Evolutionary conservation across 805 yeast species (phyloP), one percentile per base, ranked within the genome.

Genomic region (Candida tibetensis): DNA sequence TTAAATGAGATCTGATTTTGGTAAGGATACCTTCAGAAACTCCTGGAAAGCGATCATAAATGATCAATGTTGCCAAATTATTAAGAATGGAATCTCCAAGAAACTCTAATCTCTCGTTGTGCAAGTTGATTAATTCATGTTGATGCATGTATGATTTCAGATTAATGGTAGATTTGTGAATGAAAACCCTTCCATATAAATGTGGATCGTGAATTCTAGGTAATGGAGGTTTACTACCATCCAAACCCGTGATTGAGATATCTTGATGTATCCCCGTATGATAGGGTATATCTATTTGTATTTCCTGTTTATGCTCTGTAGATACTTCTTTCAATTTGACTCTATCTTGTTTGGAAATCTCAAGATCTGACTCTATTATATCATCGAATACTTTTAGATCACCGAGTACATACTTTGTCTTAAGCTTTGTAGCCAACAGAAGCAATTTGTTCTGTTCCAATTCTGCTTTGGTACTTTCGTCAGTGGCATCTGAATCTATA

Each of bases 31-130:
- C 98, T 68, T 93, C 98, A 17, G 79, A 66, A 30, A 81, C 82
- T 30, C 71, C 62, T 0, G 95, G 93, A 49, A 82, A 85, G 39
- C 73, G 60, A 18, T 76, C 70, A 51, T 72, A 88, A 13, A 87
- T 68, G 29, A 90, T 71, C 41, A 75, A 65, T 0, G 96, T 82
- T 37, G 85, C 79, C n/a, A 82, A 66, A 37, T 74, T 75, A 53
- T 86, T 85, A 42, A 91, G 64, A 15, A 88, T 76, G 1, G 97
- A 81, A 63, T 91, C 98, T 12, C 98, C 98, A 30, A 87, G 65
- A 54, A 88, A 91, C 64, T 91, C 98, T 16, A 89, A 66, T 34
- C 96, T 71, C 67, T 90, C 97, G 57, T 91, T 86, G 50, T 87
- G 90, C 2, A 81, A 66, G 36, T 71, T 65, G 17, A 83, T 65